Base-by-base conservation (phyloP, 768 basidiomycete genomes). In the Mycena amicta region DNA sequence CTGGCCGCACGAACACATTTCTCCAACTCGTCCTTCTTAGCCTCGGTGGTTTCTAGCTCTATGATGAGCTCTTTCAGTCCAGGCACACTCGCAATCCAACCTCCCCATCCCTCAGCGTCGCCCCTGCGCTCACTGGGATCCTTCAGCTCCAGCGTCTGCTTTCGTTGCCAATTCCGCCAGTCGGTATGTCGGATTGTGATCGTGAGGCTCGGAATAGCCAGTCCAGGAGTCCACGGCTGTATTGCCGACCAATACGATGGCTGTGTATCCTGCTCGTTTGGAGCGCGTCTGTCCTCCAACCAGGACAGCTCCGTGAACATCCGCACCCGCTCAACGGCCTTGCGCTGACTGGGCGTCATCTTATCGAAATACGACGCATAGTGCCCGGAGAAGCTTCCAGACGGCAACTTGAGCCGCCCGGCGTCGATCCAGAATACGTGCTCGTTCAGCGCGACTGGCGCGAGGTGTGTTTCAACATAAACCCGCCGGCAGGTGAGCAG, bases 11-110 rank as follows among this genome's bases (percentile, higher is more conserved):
- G 37, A 18, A 59, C 62, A 15, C 45, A 51, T 25, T 56, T 37
- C 30, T 63, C 62, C 27, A 63, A 31, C 51, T 70, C 62, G 33
- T 64, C 67, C 41, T 57, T 63, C 49, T 68, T 62, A 3, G 43
- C 50, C 11, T 70, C 67, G 41, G 68, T 65, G 11, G 57, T 64
- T 47, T 70, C 69, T n/a, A 70, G 31, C 61, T 70, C 69, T 2
- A 70, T 41, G 41, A 61, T 50, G 16, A 70, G 50, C 29, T 67
- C 59, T 46, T 65, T 22, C 33, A 70, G 43, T 23, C 56, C 50
- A 13, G 49, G 51, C 2, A 65, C 26, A 22, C 39, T 39, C 27
- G 41, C 50, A 53, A 67, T 37, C 41, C 52, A 56, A 1, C 23
- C 5, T 3, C 53, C 55, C 69, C 69, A 70, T 18, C 39, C 47